Evolutionary conservation across 2,329 filamentous ascomycete genomes (phyloP).

Genomic region (Sporothrix phasma): DNA sequence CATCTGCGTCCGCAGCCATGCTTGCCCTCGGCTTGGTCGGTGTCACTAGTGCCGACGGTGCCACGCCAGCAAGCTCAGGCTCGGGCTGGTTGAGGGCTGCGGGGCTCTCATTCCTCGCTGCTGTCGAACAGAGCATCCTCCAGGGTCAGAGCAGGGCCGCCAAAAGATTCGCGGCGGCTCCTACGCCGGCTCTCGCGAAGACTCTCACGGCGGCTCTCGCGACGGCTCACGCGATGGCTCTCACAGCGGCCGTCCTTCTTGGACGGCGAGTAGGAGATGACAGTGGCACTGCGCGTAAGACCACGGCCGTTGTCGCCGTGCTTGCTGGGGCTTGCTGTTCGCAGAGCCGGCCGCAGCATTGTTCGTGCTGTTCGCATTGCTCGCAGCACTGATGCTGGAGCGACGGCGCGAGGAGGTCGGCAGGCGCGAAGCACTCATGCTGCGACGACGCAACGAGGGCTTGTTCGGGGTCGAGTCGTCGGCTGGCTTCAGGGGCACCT

Average conservation of each 20-base stretch:
- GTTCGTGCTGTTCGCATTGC: neutral
- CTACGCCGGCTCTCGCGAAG: slow-evolving; percentile 9
- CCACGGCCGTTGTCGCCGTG: slow-evolving; percentile 15
- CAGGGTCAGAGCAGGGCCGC: slow-evolving; percentile 4
- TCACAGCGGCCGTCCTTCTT: slow-evolving; percentile 28
- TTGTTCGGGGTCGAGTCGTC: slow-evolving; percentile 43
- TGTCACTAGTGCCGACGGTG: slow-evolving; percentile 28
- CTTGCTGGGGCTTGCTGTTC: neutral
- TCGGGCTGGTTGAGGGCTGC: neutral
- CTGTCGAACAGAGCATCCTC: slow-evolving; percentile 16
- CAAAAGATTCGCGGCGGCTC: slow-evolving; percentile 22
- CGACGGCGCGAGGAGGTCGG: slow-evolving; percentile 32
- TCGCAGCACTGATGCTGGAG: slow-evolving; percentile 6
- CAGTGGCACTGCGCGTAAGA: slow-evolving; percentile 39
- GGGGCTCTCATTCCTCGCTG: slow-evolving; percentile 2
- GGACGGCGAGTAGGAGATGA: slow-evolving; percentile 44
- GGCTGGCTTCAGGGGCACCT: slow-evolving; percentile 63
- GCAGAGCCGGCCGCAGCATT: neutral
- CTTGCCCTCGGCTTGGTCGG: slow-evolving; percentile 33
- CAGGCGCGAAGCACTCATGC: slow-evolving; percentile 41
- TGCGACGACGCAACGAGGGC: slow-evolving; percentile 37
- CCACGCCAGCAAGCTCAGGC: neutral
- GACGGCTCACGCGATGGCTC: slow-evolving; percentile 10
- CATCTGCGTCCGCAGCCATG: too few relatives aligned
- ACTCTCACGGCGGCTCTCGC: slow-evolving; percentile 21